Base-by-base conservation (phyloP, 768 basidiomycete species). In the Ramaria sp. region DNA sequence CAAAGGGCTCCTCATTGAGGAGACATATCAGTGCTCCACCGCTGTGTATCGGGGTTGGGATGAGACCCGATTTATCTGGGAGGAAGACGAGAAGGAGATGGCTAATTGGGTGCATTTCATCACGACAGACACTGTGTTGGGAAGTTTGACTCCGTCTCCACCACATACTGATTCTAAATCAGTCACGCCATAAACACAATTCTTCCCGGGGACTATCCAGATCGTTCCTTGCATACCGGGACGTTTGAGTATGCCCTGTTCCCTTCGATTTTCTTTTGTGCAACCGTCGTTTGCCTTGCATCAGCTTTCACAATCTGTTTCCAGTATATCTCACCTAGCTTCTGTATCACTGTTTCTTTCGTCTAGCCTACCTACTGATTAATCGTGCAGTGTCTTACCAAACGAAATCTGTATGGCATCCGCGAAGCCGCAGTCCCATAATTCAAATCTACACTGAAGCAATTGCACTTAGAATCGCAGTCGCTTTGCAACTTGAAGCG, bases 71-170 rank as follows among this genome's bases (percentile, higher is more conserved):
- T 89, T 88, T 62, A 76, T 90, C 15, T 90, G 83, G 79, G 79
- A 88, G 57, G 78, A 82, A 47, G 80, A 79, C 27, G 68, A 73
- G 42, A 80, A 82, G 63, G 81, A 87, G 46, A 66, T 90, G 59
- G 84, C 85, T 64, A 79, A 76, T 34, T 89, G 88, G 86, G 85
- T 90, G 13, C 87, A 90, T 70, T 91, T 89, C 63, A 82, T 90
- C 63, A 86, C 82, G 59, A 82, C 89, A 57, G 86, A 89, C 70
- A 83, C 88, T 69, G 80, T 90, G 73, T 74, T 88, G 51, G 24
- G 15, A 12, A 37, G 20, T 24, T 34, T 52, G 27, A 27, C 22
- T 15, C 20, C 47, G 31, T 49, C 48, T 24, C 48, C 48, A 30
- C 6, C 22, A 15, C 27, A 9, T 49, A 9, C 48, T 20, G n/a